Evolutionary conservation across 345 rosid species (phyloP).

Genomic region (Eucalyptus rudis): DNA sequence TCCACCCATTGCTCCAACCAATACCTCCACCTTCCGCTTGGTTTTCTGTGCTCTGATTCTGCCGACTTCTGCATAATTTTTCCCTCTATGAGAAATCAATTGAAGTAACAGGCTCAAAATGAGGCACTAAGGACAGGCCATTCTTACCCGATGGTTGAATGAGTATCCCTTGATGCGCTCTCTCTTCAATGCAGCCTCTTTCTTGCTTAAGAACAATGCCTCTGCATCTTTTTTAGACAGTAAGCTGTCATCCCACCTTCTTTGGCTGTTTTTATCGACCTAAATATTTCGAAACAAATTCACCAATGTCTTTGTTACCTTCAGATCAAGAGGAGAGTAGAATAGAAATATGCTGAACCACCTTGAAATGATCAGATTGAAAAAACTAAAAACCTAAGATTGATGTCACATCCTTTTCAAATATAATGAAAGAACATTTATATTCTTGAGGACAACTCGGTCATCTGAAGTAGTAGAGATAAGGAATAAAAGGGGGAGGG

Average conservation of each 20-base stretch:
- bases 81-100: neutral
- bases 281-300: constrained; percentile 3
- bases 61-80: constrained; percentile 49
- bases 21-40: constrained; percentile 60
- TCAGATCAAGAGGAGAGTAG: neutral
- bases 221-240: constrained; percentile 72
- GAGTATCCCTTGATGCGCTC: constrained; percentile 58
- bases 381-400: neutral
- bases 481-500: neutral
- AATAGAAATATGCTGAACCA: neutral
- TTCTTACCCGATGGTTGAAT: constrained; percentile 50
- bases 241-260: constrained; percentile 80
- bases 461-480: neutral
- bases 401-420: neutral
- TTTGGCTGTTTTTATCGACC: constrained; percentile 53
- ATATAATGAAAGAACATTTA: neutral
- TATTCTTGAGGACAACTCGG: neutral
- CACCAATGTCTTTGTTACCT: neutral
- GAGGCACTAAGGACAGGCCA: neutral
- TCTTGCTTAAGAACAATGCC: constrained; percentile 49
- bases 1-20: constrained; percentile 94
- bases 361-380: neutral
- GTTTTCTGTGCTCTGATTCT: constrained; percentile 53
- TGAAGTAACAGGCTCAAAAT: neutral
- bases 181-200: constrained; percentile 55